Evolutionary conservation across 345 rosid species (phyloP), one percentile per base, ranked within the genome.

Genomic region (Melastoma malabathricum): DNA sequence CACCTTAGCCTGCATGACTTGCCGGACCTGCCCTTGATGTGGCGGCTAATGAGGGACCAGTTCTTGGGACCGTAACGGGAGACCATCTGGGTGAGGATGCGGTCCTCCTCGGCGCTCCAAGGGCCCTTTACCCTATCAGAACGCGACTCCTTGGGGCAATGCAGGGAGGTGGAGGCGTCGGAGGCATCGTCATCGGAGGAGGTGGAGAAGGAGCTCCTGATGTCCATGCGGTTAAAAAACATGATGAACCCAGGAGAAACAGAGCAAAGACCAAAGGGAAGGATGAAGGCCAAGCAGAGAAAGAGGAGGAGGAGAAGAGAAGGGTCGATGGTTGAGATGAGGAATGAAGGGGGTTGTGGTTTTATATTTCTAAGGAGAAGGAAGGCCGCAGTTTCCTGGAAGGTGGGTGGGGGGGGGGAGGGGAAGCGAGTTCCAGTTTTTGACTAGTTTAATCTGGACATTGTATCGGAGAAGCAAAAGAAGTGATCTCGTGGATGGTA

Each of bases 1-100:
- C 89, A 78, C 6, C 89, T 57, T 6, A 82, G 64, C 12, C 84
- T 46, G 61, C 84, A 82, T 0, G 84, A 82, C 65, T 82, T 82
- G 1, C 89, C 84, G 4, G 80, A 73, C 0, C 89, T 66, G 22
- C 89, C 84, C 0, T 73, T 77, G 12, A 78, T 64, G 20, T 68
- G 69, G 9, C 69, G 53, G 72, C 84, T 72, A 27, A 78, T 82
- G 62, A 74, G 16, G 48, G 84, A 72, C 84, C 89, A 82, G 60
- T 82, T 78, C 56, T 77, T 60, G 3, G 89, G 74, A 1, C 89
- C 89, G 58, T 82, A 72, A 25, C 69, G 72, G 29, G 75, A 54
- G 1, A 76, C 81, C 6, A 78, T 66, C 47, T 59, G 67, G 56
- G 70, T 60, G 5, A 78, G 71, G 49, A 47, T 56, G 18, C 68